A percentile compares a stretch with the other conserved stretches of the same genome.
Conservation (phyloP, 208 protist species). For the Strigomonas culicis region DNA sequence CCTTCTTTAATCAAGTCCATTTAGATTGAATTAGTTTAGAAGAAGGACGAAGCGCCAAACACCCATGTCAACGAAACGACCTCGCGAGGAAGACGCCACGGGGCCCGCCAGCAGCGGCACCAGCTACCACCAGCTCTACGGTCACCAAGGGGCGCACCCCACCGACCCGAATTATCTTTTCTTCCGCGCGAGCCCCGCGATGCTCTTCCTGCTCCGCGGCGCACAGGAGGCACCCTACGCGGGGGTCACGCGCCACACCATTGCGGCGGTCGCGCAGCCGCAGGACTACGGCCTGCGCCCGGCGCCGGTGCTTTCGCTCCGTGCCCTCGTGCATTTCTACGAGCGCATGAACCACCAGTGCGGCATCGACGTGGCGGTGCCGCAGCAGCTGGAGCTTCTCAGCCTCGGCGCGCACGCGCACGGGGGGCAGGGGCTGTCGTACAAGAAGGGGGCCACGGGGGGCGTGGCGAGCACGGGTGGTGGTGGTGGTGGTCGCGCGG, state of each 20-base stretch:
- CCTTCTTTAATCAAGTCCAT: background rate
- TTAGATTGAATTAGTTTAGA: background rate
- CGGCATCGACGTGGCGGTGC: conserved; percentile 29
- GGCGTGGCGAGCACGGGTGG: background rate
- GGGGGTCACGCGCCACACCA: conserved; percentile 34
- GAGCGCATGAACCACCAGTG: conserved; percentile 55
- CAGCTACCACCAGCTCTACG: conserved; percentile 14
- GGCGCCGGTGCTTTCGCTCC: conserved; percentile 54
- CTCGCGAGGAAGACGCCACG: background rate
- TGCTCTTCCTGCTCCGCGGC: conserved; percentile 56
- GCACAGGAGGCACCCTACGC: conserved; percentile 61
- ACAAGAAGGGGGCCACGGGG: background rate
- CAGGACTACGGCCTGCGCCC: conserved; percentile 57
- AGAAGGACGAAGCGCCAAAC: background rate
- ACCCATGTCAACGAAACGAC: background rate
- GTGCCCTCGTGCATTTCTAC: conserved; percentile 80
- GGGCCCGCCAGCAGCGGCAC: background rate
- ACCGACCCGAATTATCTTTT: conserved; percentile 53
- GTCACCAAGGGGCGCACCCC: conserved; percentile 9
- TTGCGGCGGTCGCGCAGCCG: conserved; percentile 41
- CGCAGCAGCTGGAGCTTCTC: background rate
- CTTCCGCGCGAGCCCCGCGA: conserved; percentile 49
- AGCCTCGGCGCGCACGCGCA: background rate
- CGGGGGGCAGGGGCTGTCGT: background rate
- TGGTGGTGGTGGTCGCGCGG: conserved; percentile 2